Evolutionary conservation across 2,329 filamentous ascomycete species (phyloP).

Genomic region (Plenodomus biglobosus): DNA sequence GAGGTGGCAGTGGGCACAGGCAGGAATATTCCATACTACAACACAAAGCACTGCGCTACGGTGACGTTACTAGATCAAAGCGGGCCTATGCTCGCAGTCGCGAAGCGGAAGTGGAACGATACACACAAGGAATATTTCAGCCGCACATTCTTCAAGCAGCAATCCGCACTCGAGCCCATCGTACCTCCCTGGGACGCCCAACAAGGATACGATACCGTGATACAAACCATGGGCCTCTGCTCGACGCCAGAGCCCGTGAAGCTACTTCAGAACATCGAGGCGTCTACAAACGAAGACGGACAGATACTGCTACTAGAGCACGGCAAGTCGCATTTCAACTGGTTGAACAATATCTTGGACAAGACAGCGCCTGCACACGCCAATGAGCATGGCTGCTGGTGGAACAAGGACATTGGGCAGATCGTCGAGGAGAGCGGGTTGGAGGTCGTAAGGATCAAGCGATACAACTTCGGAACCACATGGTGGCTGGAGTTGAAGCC

Average conservation of each 20-base stretch:
- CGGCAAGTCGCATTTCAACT: conserved; percentile 51
- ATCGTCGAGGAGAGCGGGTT: conserved; percentile 53
- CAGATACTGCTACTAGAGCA: conserved; percentile 54
- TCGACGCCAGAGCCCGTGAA: conserved; percentile 50
- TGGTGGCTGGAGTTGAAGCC: conserved; percentile 54
- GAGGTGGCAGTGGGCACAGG: conserved; percentile 55
- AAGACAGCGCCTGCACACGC: conserved; percentile 51
- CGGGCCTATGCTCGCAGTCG: conserved; percentile 51
- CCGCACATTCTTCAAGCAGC: conserved; percentile 47
- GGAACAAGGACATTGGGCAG: conserved; percentile 54
- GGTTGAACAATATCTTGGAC: conserved; percentile 53
- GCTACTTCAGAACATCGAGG: conserved; percentile 50
- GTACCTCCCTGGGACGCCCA: conserved; percentile 45
- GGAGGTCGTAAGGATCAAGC: conserved; percentile 49
- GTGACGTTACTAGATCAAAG: conserved; percentile 53
- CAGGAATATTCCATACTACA: conserved; percentile 52
- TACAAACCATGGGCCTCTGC: conserved; percentile 57
- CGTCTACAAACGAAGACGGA: conserved; percentile 47
- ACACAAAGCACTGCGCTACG: conserved; percentile 44
- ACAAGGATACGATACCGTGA: conserved; percentile 52
- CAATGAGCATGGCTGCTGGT: conserved; percentile 55
- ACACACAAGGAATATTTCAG: conserved; percentile 44
- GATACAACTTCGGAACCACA: conserved; percentile 53
- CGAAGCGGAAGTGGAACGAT: conserved; percentile 52
- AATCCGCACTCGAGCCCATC: conserved; percentile 49